Conservation (phyloP, 1,284 basidiomycete species). For the Malassezia arunalokei region DNA sequence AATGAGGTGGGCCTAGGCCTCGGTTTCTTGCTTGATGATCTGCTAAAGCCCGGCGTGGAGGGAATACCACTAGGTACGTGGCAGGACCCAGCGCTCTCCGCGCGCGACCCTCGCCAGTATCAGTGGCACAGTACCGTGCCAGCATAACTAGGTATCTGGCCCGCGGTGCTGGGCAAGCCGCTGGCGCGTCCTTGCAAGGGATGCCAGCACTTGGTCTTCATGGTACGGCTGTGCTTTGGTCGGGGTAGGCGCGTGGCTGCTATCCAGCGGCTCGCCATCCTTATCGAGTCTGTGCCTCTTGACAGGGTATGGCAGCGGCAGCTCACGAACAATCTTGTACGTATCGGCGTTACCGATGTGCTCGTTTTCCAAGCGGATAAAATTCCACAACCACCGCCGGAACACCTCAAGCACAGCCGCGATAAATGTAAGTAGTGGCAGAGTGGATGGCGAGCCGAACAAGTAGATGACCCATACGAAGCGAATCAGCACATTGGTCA, state of each 20-base stretch:
- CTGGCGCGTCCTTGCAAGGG: neutral
- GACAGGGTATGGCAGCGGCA: conserved; percentile 28
- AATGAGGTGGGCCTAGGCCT: conserved; percentile 32
- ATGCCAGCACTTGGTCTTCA: neutral
- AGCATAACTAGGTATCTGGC: neutral
- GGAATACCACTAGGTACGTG: neutral
- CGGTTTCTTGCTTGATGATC: conserved; percentile 20
- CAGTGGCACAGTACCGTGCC: conserved; percentile 1
- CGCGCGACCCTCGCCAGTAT: neutral
- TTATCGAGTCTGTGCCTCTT: conserved; percentile 5
- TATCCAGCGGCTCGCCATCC: neutral
- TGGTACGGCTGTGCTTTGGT: neutral
- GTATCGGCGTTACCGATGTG: conserved; percentile 51
- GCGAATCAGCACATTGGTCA: conserved; percentile 60
- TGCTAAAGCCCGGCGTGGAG: conserved; percentile 2
- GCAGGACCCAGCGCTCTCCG: neutral
- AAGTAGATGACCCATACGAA: conserved; percentile 75
- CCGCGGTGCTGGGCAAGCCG: neutral
- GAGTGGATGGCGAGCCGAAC: conserved; percentile 51
- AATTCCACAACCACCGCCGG: conserved; percentile 80
- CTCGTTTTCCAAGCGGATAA: conserved; percentile 69
- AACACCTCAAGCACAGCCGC: conserved; percentile 64
- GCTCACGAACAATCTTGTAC: conserved; percentile 34
- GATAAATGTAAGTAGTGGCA: conserved; percentile 58
- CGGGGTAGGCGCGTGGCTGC: neutral